Evolutionary conservation across 2,329 filamentous ascomycete genomes (phyloP).

Genomic region (Aureobasidium sp.): DNA sequence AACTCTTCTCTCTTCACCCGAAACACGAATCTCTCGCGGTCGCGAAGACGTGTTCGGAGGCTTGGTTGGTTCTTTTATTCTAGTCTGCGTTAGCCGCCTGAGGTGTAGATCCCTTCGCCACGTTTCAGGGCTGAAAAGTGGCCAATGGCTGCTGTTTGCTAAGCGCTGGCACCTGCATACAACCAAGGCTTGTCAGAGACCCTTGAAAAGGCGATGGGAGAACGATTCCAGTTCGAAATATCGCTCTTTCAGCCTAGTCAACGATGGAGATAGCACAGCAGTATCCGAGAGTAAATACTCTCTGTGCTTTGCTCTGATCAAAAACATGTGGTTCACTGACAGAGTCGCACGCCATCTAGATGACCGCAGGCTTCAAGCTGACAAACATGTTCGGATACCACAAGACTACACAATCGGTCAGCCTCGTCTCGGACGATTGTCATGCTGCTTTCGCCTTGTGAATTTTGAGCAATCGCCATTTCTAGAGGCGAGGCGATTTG

Average conservation of each 20-base stretch:
- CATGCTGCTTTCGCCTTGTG: not conserved
- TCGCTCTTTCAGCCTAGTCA: not conserved
- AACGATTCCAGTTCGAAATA: not conserved
- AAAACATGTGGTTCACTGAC: not conserved
- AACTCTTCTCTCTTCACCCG: not conserved
- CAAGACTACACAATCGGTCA: not conserved
- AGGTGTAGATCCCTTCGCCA: not conserved
- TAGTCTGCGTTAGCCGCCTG: not conserved
- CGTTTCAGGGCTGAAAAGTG: not conserved
- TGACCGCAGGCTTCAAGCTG: not conserved
- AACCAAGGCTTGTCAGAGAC: not conserved
- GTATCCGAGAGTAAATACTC: not conserved
- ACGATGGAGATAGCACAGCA: not conserved
- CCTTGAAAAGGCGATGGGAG: not conserved
- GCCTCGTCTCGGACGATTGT: not conserved
- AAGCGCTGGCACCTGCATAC: not conserved
- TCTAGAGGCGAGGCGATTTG: not conserved
- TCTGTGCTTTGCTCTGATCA: not conserved
- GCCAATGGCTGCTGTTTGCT: not conserved
- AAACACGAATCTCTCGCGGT: conserved; percentile 26
- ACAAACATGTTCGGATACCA: too few relatives aligned
- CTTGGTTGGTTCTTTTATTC: not conserved
- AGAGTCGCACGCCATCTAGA: not conserved
- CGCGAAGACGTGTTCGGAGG: not conserved
- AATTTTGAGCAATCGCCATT: not conserved